These are phyloP conservation scores for Boletus mariae DNA, from an alignment of 1,284 basidiomycete genomes.

Conservation along the genomic window DNA sequence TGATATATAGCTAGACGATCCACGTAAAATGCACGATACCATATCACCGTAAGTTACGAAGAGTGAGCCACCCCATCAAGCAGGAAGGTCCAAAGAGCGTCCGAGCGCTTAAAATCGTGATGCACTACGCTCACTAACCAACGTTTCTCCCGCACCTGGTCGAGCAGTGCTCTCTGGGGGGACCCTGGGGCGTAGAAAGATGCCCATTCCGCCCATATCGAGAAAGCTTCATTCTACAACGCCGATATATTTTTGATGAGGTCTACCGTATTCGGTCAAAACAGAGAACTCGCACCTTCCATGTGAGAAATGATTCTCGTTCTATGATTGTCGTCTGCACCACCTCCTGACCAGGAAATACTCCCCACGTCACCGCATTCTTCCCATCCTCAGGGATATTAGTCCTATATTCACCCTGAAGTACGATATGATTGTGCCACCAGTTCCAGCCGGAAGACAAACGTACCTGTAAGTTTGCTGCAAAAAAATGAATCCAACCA, in stretches of 20 bases:
- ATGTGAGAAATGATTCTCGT: constrained; percentile 84
- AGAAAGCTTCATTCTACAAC: constrained; percentile 89
- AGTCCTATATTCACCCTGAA: constrained; percentile 75
- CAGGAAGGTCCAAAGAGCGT: constrained; percentile 87
- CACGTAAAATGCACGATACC: background rate
- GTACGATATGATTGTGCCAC: background rate
- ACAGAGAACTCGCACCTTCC: constrained; percentile 63
- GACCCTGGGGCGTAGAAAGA: constrained; percentile 80
- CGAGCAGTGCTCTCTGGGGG: constrained; percentile 69
- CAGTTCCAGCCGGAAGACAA: background rate
- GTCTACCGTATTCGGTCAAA: background rate
- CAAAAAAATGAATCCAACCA: constrained; percentile 82
- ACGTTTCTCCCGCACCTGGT: constrained; percentile 65
- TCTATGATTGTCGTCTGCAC: constrained; percentile 98
- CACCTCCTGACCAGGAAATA: constrained; percentile 96
- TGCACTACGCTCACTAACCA: constrained; percentile 96
- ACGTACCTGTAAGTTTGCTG: constrained; percentile 73
- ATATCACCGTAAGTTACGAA: background rate
- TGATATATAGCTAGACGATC: background rate
- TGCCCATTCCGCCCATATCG: constrained; percentile 95
- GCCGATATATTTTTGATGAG: background rate
- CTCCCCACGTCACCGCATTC: constrained; percentile 98
- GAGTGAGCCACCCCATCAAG: constrained; percentile 35
- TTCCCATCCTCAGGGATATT: constrained; percentile 79
- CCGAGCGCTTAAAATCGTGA: constrained; percentile 84